Percentiles rank a stretch among this genome's conserved stretches.
Conservation (phyloP, 257 asterid species). For the Perilla frutescens region DNA sequence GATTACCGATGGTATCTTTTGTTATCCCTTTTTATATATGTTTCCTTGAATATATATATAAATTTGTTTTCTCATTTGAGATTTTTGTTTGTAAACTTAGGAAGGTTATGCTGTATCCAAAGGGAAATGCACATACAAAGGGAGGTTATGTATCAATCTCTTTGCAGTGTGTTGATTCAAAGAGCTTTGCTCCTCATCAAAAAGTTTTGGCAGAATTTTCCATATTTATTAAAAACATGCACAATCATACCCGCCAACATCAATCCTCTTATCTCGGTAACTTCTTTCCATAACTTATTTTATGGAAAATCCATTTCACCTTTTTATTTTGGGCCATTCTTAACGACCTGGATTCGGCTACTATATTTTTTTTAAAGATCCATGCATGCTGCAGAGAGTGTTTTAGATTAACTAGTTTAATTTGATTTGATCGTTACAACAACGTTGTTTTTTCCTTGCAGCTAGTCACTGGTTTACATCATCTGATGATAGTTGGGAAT, state of each 20-base stretch:
- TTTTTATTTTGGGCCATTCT: too few relatives aligned
- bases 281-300: too few relatives aligned
- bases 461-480: constrained; percentile 8
- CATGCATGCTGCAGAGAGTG: too few relatives aligned
- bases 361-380: too few relatives aligned
- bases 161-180: neutral
- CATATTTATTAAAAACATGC: neutral
- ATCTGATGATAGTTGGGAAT: neutral
- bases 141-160: neutral
- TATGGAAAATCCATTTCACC: too few relatives aligned
- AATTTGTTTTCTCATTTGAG: neutral
- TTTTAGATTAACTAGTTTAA: too few relatives aligned
- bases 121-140: neutral
- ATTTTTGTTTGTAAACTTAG: too few relatives aligned
- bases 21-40: neutral
- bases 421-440: too few relatives aligned
- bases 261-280: too few relatives aligned
- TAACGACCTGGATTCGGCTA: too few relatives aligned
- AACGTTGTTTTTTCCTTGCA: constrained; percentile 10
- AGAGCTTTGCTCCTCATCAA: neutral
- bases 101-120: neutral
- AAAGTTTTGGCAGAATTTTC: neutral
- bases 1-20: neutral
- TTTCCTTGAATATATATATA: too few relatives aligned
- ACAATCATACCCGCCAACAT: neutral